phyloP scores from a whole-genome alignment of 495 filamentous ascomycete genomes.

The Penicillium riverlandense region DNA sequence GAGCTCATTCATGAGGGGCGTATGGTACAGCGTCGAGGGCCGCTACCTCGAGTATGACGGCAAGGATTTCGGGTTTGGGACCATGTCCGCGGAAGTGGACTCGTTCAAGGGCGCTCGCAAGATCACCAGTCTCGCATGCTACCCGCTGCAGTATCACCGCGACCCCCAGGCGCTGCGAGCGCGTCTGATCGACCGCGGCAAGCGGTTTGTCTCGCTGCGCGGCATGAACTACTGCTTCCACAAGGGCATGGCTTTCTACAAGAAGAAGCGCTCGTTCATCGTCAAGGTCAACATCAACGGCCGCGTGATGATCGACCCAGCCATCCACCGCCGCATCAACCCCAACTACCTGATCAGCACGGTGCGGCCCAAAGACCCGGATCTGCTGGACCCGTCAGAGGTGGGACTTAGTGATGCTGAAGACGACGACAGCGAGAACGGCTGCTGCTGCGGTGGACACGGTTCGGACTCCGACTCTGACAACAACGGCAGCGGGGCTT shows the following conservation, averaged over 20 bases:
- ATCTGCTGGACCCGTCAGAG: conserved; percentile 53
- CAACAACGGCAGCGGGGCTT: conserved; percentile 37
- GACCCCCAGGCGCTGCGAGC: conserved; percentile 57
- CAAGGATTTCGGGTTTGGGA: conserved; percentile 64
- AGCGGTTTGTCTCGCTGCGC: conserved; percentile 70
- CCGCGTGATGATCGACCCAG: conserved; percentile 86
- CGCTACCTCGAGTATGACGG: conserved; percentile 82
- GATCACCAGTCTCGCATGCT: conserved; percentile 71
- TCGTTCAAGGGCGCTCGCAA: conserved; percentile 79
- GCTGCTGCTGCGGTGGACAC: conserved; percentile 24
- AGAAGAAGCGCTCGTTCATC: conserved; percentile 65
- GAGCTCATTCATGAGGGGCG: conserved; percentile 62
- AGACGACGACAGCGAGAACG: conserved; percentile 32
- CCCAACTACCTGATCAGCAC: conserved; percentile 82
- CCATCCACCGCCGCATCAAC: conserved; percentile 78
- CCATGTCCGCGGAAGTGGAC: conserved; percentile 64
- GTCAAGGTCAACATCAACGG: conserved; percentile 87
- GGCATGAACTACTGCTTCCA: conserved; percentile 85
- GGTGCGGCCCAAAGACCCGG: conserved; percentile 69
- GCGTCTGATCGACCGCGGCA: conserved; percentile 75
- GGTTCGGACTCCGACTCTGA: conserved; percentile 47
- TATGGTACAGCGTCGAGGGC: conserved; percentile 78
- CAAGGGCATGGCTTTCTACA: conserved; percentile 73
- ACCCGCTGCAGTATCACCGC: conserved; percentile 78
- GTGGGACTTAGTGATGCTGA: conserved; percentile 34